These are phyloP conservation scores for Colletotrichum viniferum DNA, from an alignment of 2,329 filamentous ascomycete species.

Conservation along the genomic window DNA sequence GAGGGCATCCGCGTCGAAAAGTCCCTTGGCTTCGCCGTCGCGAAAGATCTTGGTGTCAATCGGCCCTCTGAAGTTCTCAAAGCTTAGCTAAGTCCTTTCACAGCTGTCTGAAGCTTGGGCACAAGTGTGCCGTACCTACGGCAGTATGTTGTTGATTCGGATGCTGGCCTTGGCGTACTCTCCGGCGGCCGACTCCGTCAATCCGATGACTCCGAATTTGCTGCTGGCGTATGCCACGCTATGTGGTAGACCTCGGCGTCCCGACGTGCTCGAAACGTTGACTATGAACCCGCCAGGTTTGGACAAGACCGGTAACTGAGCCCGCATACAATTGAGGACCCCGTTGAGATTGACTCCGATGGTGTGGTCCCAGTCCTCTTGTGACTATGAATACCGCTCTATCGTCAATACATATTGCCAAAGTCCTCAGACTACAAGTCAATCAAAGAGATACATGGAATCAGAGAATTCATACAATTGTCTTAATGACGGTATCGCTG, in stretches of 20 bases:
- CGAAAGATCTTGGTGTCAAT: neutral
- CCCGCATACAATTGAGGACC: neutral
- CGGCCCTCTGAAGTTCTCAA: neutral
- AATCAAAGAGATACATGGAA: neutral
- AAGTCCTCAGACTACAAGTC: fast-evolving
- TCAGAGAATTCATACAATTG: neutral
- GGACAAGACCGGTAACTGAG: neutral
- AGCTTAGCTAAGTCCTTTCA: neutral
- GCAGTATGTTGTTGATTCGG: neutral
- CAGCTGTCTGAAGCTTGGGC: neutral
- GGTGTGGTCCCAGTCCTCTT: neutral
- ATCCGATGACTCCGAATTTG: neutral
- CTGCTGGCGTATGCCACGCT: neutral
- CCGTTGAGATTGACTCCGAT: neutral
- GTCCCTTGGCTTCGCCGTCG: neutral
- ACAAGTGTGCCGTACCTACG: neutral
- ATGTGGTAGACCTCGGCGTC: neutral
- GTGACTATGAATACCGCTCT: neutral
- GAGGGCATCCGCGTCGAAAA: neutral
- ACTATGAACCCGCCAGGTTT: neutral
- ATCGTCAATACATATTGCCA: neutral
- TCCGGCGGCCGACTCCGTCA: neutral
- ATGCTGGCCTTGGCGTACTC: neutral
- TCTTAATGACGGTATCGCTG: neutral
- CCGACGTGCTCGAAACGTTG: neutral